A percentile compares a stretch with the other conserved stretches of the same genome.
Conservation (phyloP, 1,139 yeast species). For the Debaryomyces robertsiae region DNA sequence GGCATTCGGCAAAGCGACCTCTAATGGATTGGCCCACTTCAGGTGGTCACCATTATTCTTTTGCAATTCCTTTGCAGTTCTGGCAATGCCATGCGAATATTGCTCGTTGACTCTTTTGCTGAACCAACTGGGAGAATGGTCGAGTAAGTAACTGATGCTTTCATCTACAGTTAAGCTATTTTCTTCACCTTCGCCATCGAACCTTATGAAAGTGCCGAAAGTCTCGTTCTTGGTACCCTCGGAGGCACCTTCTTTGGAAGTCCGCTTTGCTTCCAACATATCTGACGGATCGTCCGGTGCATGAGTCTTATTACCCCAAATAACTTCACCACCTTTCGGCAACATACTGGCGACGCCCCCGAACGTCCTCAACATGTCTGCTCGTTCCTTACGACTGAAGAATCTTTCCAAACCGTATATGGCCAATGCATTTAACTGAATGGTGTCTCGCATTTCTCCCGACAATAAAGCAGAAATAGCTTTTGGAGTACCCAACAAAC, state of each 20-base stretch:
- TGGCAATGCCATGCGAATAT: conserved; percentile 80
- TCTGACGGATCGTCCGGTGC: conserved; percentile 65
- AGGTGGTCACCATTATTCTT: conserved; percentile 67
- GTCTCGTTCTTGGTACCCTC: conserved; percentile 43
- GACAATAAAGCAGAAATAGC: conserved; percentile 87
- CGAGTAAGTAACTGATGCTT: conserved; percentile 65
- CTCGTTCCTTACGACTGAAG: conserved; percentile 85
- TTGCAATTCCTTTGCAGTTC: conserved; percentile 55
- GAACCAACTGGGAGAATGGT: conserved; percentile 78
- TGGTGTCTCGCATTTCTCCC: conserved; percentile 98
- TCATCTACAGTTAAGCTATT: conserved; percentile 64
- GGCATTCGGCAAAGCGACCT: conserved; percentile 87
- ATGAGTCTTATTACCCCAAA: conserved; percentile 74
- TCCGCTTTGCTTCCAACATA: conserved; percentile 26
- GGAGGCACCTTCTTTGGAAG: conserved; percentile 22
- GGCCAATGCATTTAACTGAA: conserved; percentile 88
- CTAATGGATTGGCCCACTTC: conserved; percentile 93
- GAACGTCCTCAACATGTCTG: conserved; percentile 81
- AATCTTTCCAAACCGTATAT: conserved; percentile 93
- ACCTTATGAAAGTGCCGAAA: conserved; percentile 78
- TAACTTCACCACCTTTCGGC: conserved; percentile 88
- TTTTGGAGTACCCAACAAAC: conserved; percentile 90
- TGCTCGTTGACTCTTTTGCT: conserved; percentile 61
- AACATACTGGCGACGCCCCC: conserved; percentile 96
- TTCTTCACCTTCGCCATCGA: conserved; percentile 37